phyloP scores from a whole-genome alignment of 306 rosid genomes.

The Prunus kanzakura region DNA sequence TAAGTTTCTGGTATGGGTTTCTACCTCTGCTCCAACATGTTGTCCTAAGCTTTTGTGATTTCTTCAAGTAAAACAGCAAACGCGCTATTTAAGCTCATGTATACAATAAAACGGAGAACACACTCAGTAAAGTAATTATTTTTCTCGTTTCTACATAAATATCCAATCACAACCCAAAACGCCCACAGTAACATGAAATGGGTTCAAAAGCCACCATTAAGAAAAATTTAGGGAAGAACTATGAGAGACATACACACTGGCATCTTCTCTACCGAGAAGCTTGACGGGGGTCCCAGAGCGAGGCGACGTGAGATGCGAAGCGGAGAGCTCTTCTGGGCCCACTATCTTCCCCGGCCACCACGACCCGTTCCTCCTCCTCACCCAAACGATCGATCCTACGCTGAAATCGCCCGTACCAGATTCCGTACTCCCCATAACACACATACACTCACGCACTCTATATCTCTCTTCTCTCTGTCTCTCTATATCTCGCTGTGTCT shows the following conservation, averaged over 20 bases:
- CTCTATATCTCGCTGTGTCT: not conserved
- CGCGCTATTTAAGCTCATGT: not conserved
- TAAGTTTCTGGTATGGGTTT: not conserved
- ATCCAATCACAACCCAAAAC: not conserved
- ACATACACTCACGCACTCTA: not conserved
- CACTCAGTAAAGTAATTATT: not conserved
- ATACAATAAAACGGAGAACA: not conserved
- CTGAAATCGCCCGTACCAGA: constrained; percentile 43
- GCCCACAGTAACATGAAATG: not conserved
- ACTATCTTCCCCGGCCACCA: constrained; percentile 71
- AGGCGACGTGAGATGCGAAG: constrained; percentile 61
- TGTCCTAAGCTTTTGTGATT: not conserved
- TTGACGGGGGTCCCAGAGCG: constrained; percentile 68
- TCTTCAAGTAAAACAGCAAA: not conserved
- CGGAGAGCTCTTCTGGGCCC: constrained; percentile 54
- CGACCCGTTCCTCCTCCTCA: constrained; percentile 60
- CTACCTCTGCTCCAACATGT: not conserved
- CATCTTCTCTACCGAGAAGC: constrained; percentile 67
- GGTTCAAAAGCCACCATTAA: not conserved
- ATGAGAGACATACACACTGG: constrained; percentile 54
- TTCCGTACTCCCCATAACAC: constrained; percentile 45
- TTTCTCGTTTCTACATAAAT: not conserved
- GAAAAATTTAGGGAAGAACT: not conserved
- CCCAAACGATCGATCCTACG: constrained; percentile 67
- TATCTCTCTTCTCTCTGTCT: constrained; percentile 10